Evolutionary conservation across 768 basidiomycete genomes (phyloP).

Genomic region (Sarcomyxa edulis): DNA sequence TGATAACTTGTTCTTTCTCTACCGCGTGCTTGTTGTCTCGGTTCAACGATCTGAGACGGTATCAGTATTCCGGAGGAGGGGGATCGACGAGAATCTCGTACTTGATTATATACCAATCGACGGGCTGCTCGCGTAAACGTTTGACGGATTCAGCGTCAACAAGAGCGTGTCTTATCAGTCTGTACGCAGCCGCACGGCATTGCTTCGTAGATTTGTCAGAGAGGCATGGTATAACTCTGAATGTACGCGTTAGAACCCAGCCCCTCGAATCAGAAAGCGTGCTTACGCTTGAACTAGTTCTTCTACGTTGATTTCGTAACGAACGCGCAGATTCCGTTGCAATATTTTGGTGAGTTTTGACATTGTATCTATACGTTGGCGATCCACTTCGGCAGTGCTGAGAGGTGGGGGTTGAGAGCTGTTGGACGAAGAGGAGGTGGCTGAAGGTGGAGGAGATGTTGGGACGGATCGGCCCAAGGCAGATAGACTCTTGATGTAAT

Average conservation of each 20-base stretch:
- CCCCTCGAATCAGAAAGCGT: background rate
- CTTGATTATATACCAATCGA: conserved; percentile 94
- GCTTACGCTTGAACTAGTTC: conserved; percentile 76
- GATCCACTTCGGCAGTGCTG: conserved; percentile 39
- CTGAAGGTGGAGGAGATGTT: conserved; percentile 25
- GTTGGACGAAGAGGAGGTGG: conserved; percentile 31
- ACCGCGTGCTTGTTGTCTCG: conserved; percentile 78
- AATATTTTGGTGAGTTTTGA: conserved; percentile 58
- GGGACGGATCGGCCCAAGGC: conserved; percentile 36
- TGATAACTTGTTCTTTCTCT: conserved; percentile 91
- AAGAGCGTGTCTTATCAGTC: conserved; percentile 73
- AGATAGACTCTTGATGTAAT: conserved; percentile 51
- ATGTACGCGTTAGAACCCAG: background rate
- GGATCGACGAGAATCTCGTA: too few relatives aligned
- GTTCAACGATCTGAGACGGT: conserved; percentile 58
- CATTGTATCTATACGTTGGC: conserved; percentile 59
- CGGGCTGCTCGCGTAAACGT: conserved; percentile 51
- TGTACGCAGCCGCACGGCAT: conserved; percentile 77
- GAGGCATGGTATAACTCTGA: conserved; percentile 72
- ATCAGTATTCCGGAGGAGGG: conserved; percentile 9
- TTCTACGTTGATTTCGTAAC: conserved; percentile 64
- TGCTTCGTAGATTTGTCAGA: conserved; percentile 70
- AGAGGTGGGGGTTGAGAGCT: conserved; percentile 18
- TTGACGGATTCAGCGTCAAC: conserved; percentile 71
- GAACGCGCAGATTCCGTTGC: conserved; percentile 66